Conservation (phyloP, 306 rosid genomes). For the Cicer bijugum region DNA sequence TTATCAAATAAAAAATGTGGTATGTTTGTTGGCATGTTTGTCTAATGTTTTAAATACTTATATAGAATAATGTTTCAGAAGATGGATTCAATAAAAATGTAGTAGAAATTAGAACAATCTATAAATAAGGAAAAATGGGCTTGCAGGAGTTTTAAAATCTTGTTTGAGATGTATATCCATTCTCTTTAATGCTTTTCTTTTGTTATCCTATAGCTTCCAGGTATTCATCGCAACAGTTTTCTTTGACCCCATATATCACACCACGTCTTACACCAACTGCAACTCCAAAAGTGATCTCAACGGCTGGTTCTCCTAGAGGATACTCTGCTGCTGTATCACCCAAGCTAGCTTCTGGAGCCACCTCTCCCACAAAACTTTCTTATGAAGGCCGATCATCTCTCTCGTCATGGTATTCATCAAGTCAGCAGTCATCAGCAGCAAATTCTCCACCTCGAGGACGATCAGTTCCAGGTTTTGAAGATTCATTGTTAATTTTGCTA, state of each 20-base stretch:
- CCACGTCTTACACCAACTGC: conserved; percentile 90
- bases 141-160: conserved; percentile 9
- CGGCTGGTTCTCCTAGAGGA: conserved; percentile 76
- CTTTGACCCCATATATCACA: conserved; percentile 85
- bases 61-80: neutral
- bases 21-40: too few relatives aligned
- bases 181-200: conserved; percentile 23
- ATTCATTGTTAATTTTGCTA: conserved; percentile 24
- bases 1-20: neutral
- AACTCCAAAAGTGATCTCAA: conserved; percentile 84
- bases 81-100: neutral
- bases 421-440: conserved; percentile 99
- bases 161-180: conserved; percentile 18
- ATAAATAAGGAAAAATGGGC: conserved; percentile 15
- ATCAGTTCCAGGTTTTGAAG: conserved; percentile 61
- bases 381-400: conserved; percentile 66
- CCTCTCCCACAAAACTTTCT: conserved; percentile 75
- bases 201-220: conserved; percentile 57
- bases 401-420: conserved; percentile 90
- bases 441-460: conserved; percentile 89
- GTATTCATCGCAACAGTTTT: conserved; percentile 63
- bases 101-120: conserved; percentile 32
- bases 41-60: too few relatives aligned
- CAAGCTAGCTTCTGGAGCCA: conserved; percentile 62
- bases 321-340: conserved; percentile 81